Evolutionary conservation across 176 grass and related monocot genomes (phyloP), one percentile per base, ranked within the genome.

Genomic region (Rhynchospora pubera): DNA sequence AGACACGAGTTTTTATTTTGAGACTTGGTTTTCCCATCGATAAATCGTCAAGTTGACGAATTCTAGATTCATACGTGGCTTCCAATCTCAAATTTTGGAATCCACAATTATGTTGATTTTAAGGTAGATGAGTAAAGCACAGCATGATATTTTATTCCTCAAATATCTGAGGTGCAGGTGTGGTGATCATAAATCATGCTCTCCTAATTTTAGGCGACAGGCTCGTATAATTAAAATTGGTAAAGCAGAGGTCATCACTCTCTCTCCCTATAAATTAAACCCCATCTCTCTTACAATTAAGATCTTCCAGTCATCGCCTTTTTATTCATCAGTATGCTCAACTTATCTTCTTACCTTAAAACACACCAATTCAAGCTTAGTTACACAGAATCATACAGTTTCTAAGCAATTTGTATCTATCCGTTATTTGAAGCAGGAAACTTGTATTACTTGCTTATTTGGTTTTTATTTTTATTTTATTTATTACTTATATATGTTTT

Each of bases 131-230:
- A 51, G 69, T 51, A 74, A 74, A 51, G 7, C 69, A 74, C 69
- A 26, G 3, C 69, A 74, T 50, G 69, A 11, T 21, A 74, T 51
- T 74, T 24, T 50, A 48, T 74, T 74, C 69, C 69, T 74, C 69
- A 74, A 74, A 74, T 74, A 74, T 51, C 69, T 74, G 69, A 74
- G 69, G 69, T 74, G 69, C 69, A 15, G 69, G 45, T 74, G 69
- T 46, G 50, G 46, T 74, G 69, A 14, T 74, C 21, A 74, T 74
- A 23, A 74, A 51, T 50, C 51, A 74, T 18, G 50, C n/a, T 21
- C 45, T 21, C 45, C 69, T 74, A 74, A 74, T 24, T 74, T 74
- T 74, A 74, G 69, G 43, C 8, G 19, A 51, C 44, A 74, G 44
- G 45, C 44, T 51, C n/a, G 2, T 28, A 24, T 24, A 51, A 23